phyloP scores from a whole-genome alignment of 768 basidiomycete genomes.

The Kwoniella newhampshirensis region DNA sequence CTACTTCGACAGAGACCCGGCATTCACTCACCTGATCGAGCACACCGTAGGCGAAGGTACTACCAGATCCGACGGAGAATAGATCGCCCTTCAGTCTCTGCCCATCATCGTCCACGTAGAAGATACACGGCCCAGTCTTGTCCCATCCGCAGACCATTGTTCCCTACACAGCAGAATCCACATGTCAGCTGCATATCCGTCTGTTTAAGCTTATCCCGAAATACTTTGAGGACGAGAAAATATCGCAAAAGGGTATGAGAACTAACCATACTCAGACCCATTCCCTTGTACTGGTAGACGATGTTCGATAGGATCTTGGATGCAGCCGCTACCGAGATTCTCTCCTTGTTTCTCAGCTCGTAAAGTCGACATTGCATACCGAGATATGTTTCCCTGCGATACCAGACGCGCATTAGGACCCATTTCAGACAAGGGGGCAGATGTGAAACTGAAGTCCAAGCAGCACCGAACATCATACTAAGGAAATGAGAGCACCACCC shows the following conservation, averaged over 20 bases:
- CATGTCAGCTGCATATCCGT: constrained; percentile 10
- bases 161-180: constrained; percentile 60
- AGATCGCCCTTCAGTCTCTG: constrained; percentile 91
- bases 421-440: not conserved
- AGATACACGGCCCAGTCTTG: constrained; percentile 93
- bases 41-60: constrained; percentile 98
- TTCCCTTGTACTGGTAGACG: constrained; percentile 97
- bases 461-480: too few relatives aligned
- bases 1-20: not conserved
- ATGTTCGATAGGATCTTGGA: constrained; percentile 97
- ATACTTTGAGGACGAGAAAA: too few relatives aligned
- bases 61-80: constrained; percentile 98
- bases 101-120: constrained; percentile 97
- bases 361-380: constrained; percentile 96
- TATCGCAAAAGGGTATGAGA: not conserved
- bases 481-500: constrained; percentile 12
- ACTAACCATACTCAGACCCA: constrained; percentile 97
- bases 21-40: constrained; percentile 81
- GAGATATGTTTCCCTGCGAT: constrained; percentile 99
- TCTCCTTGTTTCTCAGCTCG: constrained; percentile 90
- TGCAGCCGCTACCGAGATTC: constrained; percentile 98
- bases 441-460: not conserved
- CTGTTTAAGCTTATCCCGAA: too few relatives aligned
- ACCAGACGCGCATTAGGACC: too few relatives aligned
- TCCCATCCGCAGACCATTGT: constrained; percentile 99